Percentiles rank a stretch among this genome's conserved stretches.
Conservation (phyloP, 192 early-diverging fungal species). For the Coemansia reversa region DNA sequence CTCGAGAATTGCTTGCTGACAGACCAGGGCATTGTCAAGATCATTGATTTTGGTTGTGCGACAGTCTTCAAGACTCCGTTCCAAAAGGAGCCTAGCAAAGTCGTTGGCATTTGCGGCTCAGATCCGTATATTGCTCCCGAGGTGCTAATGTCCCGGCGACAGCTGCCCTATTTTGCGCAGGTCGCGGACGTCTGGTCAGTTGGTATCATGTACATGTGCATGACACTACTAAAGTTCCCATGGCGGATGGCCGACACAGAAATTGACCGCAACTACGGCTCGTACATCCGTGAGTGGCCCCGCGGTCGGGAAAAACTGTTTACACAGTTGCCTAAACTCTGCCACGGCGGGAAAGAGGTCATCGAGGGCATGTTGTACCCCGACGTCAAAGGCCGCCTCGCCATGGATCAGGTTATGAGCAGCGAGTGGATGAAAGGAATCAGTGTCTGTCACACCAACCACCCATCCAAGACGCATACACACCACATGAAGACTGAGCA, state of each 20-base stretch:
- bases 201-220: constrained; percentile 84
- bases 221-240: constrained; percentile 68
- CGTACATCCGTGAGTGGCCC: constrained; percentile 56
- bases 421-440: constrained; percentile 76
- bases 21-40: constrained; percentile 74
- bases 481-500: constrained; percentile 44
- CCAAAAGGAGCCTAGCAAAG: constrained; percentile 61
- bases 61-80: constrained; percentile 86
- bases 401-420: constrained; percentile 66
- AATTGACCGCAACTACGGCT: constrained; percentile 59
- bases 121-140: constrained; percentile 98
- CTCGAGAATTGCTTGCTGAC: constrained; percentile 86
- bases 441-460: constrained; percentile 50
- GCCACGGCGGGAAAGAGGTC: constrained; percentile 58
- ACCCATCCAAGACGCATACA: constrained; percentile 25
- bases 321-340: constrained; percentile 59
- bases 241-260: constrained; percentile 61
- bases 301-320: constrained; percentile 55
- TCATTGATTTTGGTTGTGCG: constrained; percentile 94
- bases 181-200: constrained; percentile 85
- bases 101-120: constrained; percentile 78
- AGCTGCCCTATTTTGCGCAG: constrained; percentile 72
- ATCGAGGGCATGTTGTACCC: constrained; percentile 67
- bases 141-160: constrained; percentile 60
- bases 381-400: constrained; percentile 57